Percentiles rank a stretch among this genome's conserved stretches.
Conservation (phyloP, 2,329 filamentous ascomycete species). For the Torrubiella hemipterigena region DNA sequence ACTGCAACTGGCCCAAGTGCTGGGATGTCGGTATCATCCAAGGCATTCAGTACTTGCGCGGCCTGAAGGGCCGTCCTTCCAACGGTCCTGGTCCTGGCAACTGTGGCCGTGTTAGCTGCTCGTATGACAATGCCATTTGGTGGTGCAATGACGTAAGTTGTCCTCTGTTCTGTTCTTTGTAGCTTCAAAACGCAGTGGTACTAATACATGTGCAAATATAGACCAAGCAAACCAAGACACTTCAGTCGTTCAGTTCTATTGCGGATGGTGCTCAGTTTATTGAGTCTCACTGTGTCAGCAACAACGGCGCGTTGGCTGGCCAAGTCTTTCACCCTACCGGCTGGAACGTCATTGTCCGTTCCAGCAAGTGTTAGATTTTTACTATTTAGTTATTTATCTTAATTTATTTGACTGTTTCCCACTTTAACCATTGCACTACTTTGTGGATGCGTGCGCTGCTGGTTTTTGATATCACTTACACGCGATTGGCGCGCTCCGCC, state of each 20-base stretch:
- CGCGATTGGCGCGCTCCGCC: too few species aligned
- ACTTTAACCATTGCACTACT: too few species aligned
- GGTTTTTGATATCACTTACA: too few species aligned
- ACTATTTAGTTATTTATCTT: too few species aligned
- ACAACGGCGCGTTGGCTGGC: neutral
- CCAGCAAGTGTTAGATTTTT: too few species aligned
- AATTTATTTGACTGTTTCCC: too few species aligned
- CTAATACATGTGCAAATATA: neutral
- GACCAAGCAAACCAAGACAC: neutral
- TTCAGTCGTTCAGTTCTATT: slow-evolving; percentile 4
- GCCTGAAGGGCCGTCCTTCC: neutral
- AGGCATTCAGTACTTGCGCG: slow-evolving; percentile 4
- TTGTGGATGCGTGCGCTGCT: too few species aligned
- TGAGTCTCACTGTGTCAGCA: too few species aligned
- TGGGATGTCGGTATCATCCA: too few species aligned
- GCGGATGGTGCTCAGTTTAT: slow-evolving; percentile 5
- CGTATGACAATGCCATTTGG: slow-evolving; percentile 3
- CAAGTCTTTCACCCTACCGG: slow-evolving; percentile 1
- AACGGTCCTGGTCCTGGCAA: slow-evolving; percentile 2
- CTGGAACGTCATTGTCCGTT: slow-evolving; percentile 3
- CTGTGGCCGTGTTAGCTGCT: slow-evolving; percentile 7
- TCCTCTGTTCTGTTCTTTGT: neutral
- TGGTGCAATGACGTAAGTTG: slow-evolving; percentile 7
- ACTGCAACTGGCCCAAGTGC: too few species aligned
- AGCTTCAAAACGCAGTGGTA: neutral